Evolutionary conservation across 306 rosid genomes (phyloP).

Genomic region (Glycine soja): DNA sequence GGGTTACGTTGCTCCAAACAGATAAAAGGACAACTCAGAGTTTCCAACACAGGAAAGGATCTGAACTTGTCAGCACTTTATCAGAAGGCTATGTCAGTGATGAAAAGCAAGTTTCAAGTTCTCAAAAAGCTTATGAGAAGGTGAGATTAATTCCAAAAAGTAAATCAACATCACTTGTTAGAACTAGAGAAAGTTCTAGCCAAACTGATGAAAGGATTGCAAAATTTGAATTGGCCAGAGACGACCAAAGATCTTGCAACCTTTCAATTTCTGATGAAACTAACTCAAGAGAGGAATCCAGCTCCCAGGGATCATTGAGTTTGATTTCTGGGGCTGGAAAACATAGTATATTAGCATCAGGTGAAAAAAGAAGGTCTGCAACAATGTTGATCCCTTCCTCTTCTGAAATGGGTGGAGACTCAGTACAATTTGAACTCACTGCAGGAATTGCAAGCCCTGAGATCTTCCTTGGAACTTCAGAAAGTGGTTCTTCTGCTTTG

Average conservation of each 20-base stretch:
- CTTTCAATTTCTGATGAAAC: conserved; percentile 41
- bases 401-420: conserved; percentile 61
- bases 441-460: conserved; percentile 50
- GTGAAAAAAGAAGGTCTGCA: conserved; percentile 55
- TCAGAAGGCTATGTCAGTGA: conserved; percentile 55
- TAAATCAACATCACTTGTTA: conserved; percentile 49
- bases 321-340: conserved; percentile 53
- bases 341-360: conserved; percentile 49
- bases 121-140: conserved; percentile 54
- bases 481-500: conserved; percentile 60
- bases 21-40: conserved; percentile 57
- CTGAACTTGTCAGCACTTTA: conserved; percentile 48
- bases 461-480: conserved; percentile 57
- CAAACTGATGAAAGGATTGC: conserved; percentile 61
- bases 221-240: conserved; percentile 49
- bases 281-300: conserved; percentile 50
- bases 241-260: conserved; percentile 43
- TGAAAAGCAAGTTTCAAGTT: conserved; percentile 50
- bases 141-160: conserved; percentile 53
- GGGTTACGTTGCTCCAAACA: conserved; percentile 36
- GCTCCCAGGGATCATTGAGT: conserved; percentile 52
- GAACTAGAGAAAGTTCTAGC: conserved; percentile 56
- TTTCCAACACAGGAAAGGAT: conserved; percentile 58
- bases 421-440: conserved; percentile 44
- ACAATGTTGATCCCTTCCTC: conserved; percentile 61